Evolutionary conservation across 176 grass and related monocot species (phyloP), one percentile per base, ranked within the genome.

Genomic region (Echinochloa phyllopogon): DNA sequence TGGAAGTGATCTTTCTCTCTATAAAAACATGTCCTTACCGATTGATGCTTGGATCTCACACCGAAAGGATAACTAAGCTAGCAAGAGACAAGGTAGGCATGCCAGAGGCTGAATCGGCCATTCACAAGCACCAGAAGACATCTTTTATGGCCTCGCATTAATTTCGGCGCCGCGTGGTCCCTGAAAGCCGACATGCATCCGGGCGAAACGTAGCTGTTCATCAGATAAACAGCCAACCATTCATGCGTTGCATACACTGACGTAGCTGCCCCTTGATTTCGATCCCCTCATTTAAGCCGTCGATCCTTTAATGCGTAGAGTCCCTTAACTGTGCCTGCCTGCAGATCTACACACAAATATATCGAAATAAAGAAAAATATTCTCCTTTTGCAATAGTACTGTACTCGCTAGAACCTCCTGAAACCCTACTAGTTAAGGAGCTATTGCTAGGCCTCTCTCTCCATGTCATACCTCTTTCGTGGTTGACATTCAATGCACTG

Each of bases 401-500:
- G 56, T 74, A 72, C 77, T 36, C 21, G 21, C 77, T 79, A 23
- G 63, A 85, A 76, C 55, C 82, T 76, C 83, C 83, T 85, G 77
- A 85, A 79, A 68, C 24, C 61, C 77, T 80, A n/a, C 47, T 43
- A 77, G 79, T 88, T 80, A 80, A 60, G 64, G 64, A 57, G 51
- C 55, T 33, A 76, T 13, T 39, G 51, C 36, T 50, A 55, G 29
- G 36, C 51, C 78, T 80, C 68, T 40, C 68, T 40, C 51, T 62
- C 83, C 55, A 39, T 86, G 83, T 89, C 88, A 89, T 89, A 89
- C 88, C 83, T 86, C 77, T 82, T 89, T 71, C 83, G 88, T 89
- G 83, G 83, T 82, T 89, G 55, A 3, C 64, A 89, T 89, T 89
- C 78, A 89, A 82, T 82, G 78, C 88, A 76, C 88, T 86, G 63